Base-by-base conservation (phyloP, 768 basidiomycete genomes). In the Cystobasidium ongulense region DNA sequence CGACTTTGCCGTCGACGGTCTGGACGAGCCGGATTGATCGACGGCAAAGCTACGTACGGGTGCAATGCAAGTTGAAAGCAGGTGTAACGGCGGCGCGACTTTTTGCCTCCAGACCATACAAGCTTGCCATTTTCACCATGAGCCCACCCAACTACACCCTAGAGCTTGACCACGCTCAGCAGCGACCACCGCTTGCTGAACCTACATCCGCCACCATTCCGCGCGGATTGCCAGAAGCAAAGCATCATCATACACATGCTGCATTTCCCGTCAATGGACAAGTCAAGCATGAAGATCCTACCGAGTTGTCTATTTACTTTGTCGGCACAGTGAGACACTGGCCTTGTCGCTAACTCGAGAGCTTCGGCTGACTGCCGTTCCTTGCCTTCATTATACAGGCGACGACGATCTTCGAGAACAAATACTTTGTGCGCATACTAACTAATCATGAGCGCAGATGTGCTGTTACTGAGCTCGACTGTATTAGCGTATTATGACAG, bases 401-500 rank as follows among this genome's bases (percentile, higher is more conserved):
- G 1, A 71, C 68, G 21, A 71, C 68, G 33, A 59, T 71, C 7
- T 71, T 71, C 68, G 68, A 71, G 33, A 61, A 54, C 68, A 71
- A 61, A 35, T 7, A 71, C 54, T 71, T 71, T 46, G 43, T 64
- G 23, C 18, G 61, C 17, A 27, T 13, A 29, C 4, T 31, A 8
- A n/a, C n/a, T n/a, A n/a, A n/a, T 39, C 10, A 11, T 41, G 15
- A 3, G 10, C 15, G 8, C 4, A 18, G 31, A 36, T 64, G 7
- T 25, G 2, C 15, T n/a, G 36, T 64, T 3, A 29, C 29, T 11
- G 23, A 33, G 38, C 31, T 64, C 4, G 25, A 2, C 57, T 27
- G 25, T 67, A 35, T 31, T 43, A 67, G 65, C 65, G 71, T n/a
- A 52, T 80, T 54, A 78, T 79, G 78, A 78, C 79, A 17, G 79